Evolutionary conservation across 2,329 filamentous ascomycete genomes (phyloP).

Genomic region (Didymosphaeria variabile): DNA sequence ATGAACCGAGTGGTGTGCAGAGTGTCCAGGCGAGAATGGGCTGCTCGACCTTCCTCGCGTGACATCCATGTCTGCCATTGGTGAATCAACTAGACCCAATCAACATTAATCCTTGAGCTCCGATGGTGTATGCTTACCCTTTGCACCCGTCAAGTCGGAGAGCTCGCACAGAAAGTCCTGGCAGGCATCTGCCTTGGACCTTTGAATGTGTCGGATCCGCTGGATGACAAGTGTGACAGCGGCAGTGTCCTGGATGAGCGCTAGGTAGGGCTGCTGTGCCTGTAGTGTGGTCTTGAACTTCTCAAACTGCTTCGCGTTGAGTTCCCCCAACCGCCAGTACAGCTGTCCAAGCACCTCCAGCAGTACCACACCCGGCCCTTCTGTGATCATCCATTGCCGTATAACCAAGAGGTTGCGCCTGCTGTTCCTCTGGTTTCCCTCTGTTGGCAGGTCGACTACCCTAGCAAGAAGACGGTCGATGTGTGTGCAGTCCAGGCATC

Average conservation of each 20-base stretch:
- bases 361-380: conserved; percentile 43
- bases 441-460: conserved; percentile 47
- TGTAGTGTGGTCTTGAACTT: conserved; percentile 44
- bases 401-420: conserved; percentile 46
- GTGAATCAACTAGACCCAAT: conserved; percentile 36
- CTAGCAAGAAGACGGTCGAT: conserved; percentile 45
- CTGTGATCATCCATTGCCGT: conserved; percentile 47
- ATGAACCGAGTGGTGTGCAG: conserved; percentile 32
- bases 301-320: conserved; percentile 48
- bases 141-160: conserved; percentile 42
- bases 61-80: conserved; percentile 35
- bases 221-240: conserved; percentile 42
- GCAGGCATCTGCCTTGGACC: conserved; percentile 44
- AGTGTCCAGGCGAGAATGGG: conserved; percentile 35
- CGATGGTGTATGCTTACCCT: conserved; percentile 27
- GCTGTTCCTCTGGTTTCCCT: conserved; percentile 46
- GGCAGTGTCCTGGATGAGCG: conserved; percentile 35
- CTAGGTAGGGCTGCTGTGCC: conserved; percentile 37
- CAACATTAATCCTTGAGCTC: conserved; percentile 12
- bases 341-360: conserved; percentile 47
- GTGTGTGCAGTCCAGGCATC: conserved; percentile 43
- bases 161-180: conserved; percentile 46
- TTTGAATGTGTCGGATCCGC: conserved; percentile 44
- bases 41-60: conserved; percentile 35
- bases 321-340: conserved; percentile 47